Base-by-base conservation (phyloP, 371 early-diverging fungal genomes). In the Thermomucor indicae-seudaticae region DNA sequence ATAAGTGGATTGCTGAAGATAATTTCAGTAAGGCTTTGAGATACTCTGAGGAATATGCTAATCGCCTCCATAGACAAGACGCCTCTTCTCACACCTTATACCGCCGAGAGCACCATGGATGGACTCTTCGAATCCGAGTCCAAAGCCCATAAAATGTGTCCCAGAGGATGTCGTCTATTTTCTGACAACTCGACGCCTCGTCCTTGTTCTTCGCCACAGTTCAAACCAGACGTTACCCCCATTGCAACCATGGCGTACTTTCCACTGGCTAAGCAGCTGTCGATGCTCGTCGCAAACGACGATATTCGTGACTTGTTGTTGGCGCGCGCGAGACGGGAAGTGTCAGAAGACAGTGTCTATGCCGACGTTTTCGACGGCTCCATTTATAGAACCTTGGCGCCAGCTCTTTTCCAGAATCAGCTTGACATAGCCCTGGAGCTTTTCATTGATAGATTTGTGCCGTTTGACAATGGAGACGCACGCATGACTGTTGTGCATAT, bases 391-490 rank as follows among this genome's bases (percentile, higher is more conserved):
- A 27, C 8, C 12, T 30, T 0, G 0, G 20, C 25, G 20, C 11
- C 8, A 23, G 2, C 4, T 1, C 11, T 43, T 2, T 25, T 43
- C 43, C 24, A 23, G 6, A 43, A 43, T 25, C 12, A 41, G 4
- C 3, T 25, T 3, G 10, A 16, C 28, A 24, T 50, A 10, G 31
- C 42, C 2, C 11, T 49, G 0, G 14, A 38, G 1, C 5, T 50
- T 19, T 42, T 42, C 25, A 34, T 50, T 3, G 51, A 50, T 50
- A 35, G 51, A 1, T 41, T 50, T 40, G 6, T 25, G 2, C 43
- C 43, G 16, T 31, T 50, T 14, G 19, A 42, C 19, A 16, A 43
- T 1, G 27, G 51, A 16, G 12, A 41, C 1, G 6, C 6, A 5
- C 20, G 20, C 12, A 29, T 50, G 43, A 50, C 41, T 0, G 43